Evolutionary conservation across 495 filamentous ascomycete genomes (phyloP), one percentile per base, ranked within the genome.

Genomic region (Xylaria palmicola): DNA sequence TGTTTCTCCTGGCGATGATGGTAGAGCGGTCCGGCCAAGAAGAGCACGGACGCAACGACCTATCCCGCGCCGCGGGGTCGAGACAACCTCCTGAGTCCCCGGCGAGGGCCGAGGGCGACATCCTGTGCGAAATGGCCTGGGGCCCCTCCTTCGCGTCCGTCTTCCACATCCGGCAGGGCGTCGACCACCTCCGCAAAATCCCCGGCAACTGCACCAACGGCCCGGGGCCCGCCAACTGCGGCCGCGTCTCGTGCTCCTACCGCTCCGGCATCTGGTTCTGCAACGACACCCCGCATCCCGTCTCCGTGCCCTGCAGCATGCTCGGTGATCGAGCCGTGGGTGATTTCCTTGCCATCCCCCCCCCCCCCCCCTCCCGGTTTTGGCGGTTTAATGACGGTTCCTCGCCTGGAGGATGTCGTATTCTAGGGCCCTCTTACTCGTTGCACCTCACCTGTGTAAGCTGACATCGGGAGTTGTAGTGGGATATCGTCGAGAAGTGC

Each of bases 251-350:
- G 20, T 61, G 59, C 32, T 54, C 49, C 29, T 61, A 55, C 24
- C 17, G 26, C 17, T 61, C 59, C 30, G 59, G 59, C 5, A 61
- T 61, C 13, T 61, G 59, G 59, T 61, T 61, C 5, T 61, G 59
- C 29, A 61, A 61, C 15, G 59, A 61, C 20, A 61, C 54, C 13
- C 30, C 59, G 15, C 27, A 61, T 8, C 59, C 59, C 13, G 40
- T 40, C 22, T 54, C 59, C 12, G 59, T 61, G 19, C 59, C 59
- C 32, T 61, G 59, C 24, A 61, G 59, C 9, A 61, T 19, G 20
- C 40, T 61, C 13, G 59, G 59, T 5, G 59, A 61, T 17, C 40
- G 39, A 8, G 59, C 59, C 9, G 22, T 27, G 45, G 20, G 27
- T 30, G 13, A 29, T 43, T 20, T 43, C 19, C 6, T 6, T 4